These are phyloP conservation scores for Globisporangium heterothallicum DNA, from an alignment of 352 stramenopile species.

Conservation along the genomic window DNA sequence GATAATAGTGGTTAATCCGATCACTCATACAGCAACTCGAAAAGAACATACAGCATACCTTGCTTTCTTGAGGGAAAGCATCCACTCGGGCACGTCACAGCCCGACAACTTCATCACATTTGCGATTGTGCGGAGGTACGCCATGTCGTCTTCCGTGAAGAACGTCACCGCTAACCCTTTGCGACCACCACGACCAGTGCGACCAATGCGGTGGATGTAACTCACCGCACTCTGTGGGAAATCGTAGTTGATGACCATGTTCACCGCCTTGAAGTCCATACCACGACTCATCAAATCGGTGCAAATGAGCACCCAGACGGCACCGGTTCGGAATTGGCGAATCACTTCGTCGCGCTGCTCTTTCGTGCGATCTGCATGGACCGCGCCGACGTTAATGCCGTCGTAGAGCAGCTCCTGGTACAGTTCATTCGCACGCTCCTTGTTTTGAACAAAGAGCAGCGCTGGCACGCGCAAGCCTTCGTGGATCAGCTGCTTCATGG, in stretches of 20 bases:
- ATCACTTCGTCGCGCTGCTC: constrained; percentile 93
- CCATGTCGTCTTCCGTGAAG: constrained; percentile 96
- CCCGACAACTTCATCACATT: constrained; percentile 99
- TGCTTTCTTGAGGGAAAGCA: constrained; percentile 94
- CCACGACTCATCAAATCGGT: constrained; percentile 98
- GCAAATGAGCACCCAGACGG: constrained; percentile 98
- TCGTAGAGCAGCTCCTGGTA: constrained; percentile 98
- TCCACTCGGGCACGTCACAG: constrained; percentile 97
- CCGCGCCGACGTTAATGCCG: constrained; percentile 96
- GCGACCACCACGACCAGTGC: constrained; percentile 91
- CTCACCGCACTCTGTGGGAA: constrained; percentile 92
- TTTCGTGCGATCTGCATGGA: constrained; percentile 94
- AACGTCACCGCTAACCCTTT: constrained; percentile 95
- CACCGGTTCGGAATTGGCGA: constrained; percentile 93
- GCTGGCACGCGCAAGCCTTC: constrained; percentile 93
- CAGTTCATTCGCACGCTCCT: constrained; percentile 96
- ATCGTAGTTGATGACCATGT: constrained; percentile 99
- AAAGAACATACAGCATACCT: constrained; percentile 35
- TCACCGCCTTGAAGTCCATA: constrained; percentile 99
- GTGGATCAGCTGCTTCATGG: constrained; percentile 91
- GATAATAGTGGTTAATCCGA: constrained; percentile 6
- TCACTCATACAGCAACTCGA: not conserved
- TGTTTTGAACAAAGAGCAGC: constrained; percentile 98
- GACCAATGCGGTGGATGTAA: constrained; percentile 98
- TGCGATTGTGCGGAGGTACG: constrained; percentile 93